Evolutionary conservation across 345 rosid species (phyloP), one percentile per base, ranked within the genome.

Genomic region (Rhizophora mangle): DNA sequence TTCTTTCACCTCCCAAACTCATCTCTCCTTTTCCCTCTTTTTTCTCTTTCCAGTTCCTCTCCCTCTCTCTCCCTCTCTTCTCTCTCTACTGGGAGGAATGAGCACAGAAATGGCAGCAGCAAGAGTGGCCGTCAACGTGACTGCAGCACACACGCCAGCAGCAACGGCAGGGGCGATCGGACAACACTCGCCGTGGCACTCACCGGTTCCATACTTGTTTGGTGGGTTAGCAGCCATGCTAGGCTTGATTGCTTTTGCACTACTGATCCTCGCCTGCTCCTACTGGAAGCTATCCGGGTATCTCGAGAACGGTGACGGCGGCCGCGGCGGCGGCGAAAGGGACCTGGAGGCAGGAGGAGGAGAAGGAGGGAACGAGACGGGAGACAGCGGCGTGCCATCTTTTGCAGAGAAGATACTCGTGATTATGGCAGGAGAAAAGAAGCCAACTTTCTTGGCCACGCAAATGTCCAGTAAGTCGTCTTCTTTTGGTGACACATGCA

Each of bases 141-240:
- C 81, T 63, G 55, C 70, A 60, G 54, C 62, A 19, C 72, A 67
- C 68, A 60, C 66, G 51, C 34, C 80, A 11, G 7, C 75, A 1
- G 49, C 18, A 43, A 19, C 75, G 49, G 49, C 43, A 9, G 43
- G 71, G 13, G 31, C 76, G 27, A 63, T 55, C 1, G 63, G 34
- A 54, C 82, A 79, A 58, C 94, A 75, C 79, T 86, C 94, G 2
- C 84, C 96, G 22, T 86, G 97, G 96, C 97, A 94, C 78, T 94
- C 98, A 52, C 98, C 98, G 0, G 92, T 94, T 39, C 97, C 98
- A 0, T 94, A 91, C 79, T 79, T 94, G 49, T 91, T 94, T 55
- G 98, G 98, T 16, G 98, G 98, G 20, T 72, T 94, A 29, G 97
- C 98, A 0, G 98, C 96, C 36, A 94, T 94, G 96, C 80, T 94